Percentiles rank a stretch among this genome's conserved stretches.
Conservation (phyloP, 2,329 filamentous ascomycete species). For the Ophiostoma ulmi region DNA sequence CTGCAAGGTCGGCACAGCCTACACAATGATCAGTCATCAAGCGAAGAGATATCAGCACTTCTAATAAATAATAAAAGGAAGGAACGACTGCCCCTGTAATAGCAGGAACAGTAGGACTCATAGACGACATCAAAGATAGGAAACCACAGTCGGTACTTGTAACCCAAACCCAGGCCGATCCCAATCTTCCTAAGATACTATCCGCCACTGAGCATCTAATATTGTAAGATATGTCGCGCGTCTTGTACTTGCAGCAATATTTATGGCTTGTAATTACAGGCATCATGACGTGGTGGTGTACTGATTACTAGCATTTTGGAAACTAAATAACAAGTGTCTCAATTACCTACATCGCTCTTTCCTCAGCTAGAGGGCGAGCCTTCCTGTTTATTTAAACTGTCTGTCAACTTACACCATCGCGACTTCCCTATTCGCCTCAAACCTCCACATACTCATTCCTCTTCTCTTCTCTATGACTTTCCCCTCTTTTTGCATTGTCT, state of each 20-base stretch:
- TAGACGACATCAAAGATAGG: neutral
- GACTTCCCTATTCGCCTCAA: neutral
- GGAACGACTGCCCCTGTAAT: neutral
- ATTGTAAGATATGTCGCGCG: too few relatives aligned
- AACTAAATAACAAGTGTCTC: neutral
- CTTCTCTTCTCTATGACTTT: neutral
- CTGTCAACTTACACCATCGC: slow-evolving; percentile 6
- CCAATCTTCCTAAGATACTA: neutral
- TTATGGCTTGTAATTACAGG: neutral
- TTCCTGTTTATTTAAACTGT: neutral
- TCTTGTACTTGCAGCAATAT: neutral
- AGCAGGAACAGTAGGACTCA: neutral
- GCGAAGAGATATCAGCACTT: neutral
- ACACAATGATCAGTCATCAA: neutral
- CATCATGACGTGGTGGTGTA: neutral
- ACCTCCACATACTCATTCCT: neutral
- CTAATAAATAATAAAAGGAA: neutral
- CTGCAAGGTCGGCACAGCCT: slow-evolving; percentile 4
- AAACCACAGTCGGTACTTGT: neutral
- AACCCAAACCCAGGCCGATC: slow-evolving; percentile 1
- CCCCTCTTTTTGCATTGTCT: neutral
- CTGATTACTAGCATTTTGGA: neutral
- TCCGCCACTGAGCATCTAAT: neutral
- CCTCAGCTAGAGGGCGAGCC: neutral
- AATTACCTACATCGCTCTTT: neutral